Percentiles rank a stretch among this genome's conserved stretches.
phyloP scores from a whole-genome alignment of 2,329 filamentous ascomycete species.

The Simplicillium aogashimaense region DNA sequence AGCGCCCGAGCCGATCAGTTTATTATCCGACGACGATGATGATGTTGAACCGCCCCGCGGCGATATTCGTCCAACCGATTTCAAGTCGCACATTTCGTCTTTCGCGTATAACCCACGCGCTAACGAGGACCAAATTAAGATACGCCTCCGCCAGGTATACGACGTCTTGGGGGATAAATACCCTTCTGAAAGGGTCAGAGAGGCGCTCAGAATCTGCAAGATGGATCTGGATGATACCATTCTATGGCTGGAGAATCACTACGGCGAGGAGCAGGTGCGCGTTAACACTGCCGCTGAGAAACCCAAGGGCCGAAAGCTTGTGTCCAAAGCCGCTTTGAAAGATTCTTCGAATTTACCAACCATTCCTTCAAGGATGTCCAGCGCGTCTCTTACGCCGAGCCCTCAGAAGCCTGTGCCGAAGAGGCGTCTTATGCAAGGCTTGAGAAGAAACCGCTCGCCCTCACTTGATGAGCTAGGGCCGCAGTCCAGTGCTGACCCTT shows the following conservation, averaged over 20 bases:
- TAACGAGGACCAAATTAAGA: slow-evolving; percentile 23
- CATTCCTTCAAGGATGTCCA: not conserved
- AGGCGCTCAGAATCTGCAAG: slow-evolving; percentile 20
- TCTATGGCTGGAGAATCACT: slow-evolving; percentile 14
- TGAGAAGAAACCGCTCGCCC: slow-evolving; percentile 13
- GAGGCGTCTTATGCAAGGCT: slow-evolving; percentile 26
- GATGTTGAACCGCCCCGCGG: slow-evolving; percentile 40
- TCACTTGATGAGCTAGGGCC: slow-evolving; percentile 9
- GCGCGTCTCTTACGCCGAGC: slow-evolving; percentile 13
- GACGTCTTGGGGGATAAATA: slow-evolving; percentile 21
- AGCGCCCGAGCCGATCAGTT: slow-evolving; percentile 31
- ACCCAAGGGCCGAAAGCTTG: slow-evolving; percentile 15
- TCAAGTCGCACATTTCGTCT: slow-evolving; percentile 29
- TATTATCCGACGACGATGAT: slow-evolving; percentile 36
- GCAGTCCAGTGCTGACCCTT: slow-evolving; percentile 12
- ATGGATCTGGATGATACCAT: slow-evolving; percentile 26
- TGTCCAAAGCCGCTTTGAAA: slow-evolving; percentile 19
- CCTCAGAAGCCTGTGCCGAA: slow-evolving; percentile 17
- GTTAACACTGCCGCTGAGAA: slow-evolving; percentile 10
- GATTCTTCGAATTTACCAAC: slow-evolving; percentile 1
- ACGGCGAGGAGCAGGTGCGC: too few relatives aligned
- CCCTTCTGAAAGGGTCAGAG: slow-evolving; percentile 18
- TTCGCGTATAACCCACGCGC: slow-evolving; percentile 38
- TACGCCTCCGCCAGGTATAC: slow-evolving; percentile 24
- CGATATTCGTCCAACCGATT: slow-evolving; percentile 53